A percentile compares a stretch with the other conserved stretches of the same genome.
Conservation (phyloP, 2,329 filamentous ascomycete genomes). For the Arachnopeziza araneosa region DNA sequence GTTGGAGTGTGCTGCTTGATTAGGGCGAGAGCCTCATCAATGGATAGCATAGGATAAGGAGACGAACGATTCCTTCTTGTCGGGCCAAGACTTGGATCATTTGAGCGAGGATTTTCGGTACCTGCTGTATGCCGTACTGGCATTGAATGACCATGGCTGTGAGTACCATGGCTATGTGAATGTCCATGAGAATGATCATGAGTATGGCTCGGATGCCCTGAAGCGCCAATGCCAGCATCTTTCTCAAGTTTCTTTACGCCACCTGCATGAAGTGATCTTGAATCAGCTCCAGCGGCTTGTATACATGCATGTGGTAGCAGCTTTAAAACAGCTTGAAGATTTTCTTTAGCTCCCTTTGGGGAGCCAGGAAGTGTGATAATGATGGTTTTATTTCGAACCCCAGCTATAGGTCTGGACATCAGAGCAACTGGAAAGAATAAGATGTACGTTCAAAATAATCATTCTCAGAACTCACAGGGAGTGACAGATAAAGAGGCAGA, state of each 20-base stretch:
- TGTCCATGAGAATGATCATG: slow-evolving; percentile 42
- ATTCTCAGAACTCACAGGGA: slow-evolving; percentile 60
- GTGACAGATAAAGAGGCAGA: slow-evolving; percentile 78
- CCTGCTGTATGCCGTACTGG: slow-evolving; percentile 69
- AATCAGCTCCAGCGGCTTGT: slow-evolving; percentile 79
- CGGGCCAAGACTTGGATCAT: slow-evolving; percentile 55
- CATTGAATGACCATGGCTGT: slow-evolving; percentile 50
- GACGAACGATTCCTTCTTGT: slow-evolving; percentile 74
- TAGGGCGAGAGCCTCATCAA: slow-evolving; percentile 70
- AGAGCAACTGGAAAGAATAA: slow-evolving; percentile 65
- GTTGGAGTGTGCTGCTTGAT: slow-evolving; percentile 69
- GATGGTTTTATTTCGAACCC: slow-evolving; percentile 73
- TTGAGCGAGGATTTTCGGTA: slow-evolving; percentile 50
- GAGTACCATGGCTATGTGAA: slow-evolving; percentile 41
- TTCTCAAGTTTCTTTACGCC: slow-evolving; percentile 79
- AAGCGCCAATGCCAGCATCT: slow-evolving; percentile 60
- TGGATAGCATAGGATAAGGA: slow-evolving; percentile 86
- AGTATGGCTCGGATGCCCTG: slow-evolving; percentile 34
- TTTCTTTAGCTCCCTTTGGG: slow-evolving; percentile 91
- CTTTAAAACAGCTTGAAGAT: slow-evolving; percentile 81
- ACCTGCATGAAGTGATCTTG: slow-evolving; percentile 70
- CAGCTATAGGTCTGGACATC: slow-evolving; percentile 92
- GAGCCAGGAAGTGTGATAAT: slow-evolving; percentile 90
- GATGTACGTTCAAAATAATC: slow-evolving; percentile 2
- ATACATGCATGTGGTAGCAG: slow-evolving; percentile 92